Conservation (phyloP, 768 basidiomycete genomes). For the Collybia mongolica region DNA sequence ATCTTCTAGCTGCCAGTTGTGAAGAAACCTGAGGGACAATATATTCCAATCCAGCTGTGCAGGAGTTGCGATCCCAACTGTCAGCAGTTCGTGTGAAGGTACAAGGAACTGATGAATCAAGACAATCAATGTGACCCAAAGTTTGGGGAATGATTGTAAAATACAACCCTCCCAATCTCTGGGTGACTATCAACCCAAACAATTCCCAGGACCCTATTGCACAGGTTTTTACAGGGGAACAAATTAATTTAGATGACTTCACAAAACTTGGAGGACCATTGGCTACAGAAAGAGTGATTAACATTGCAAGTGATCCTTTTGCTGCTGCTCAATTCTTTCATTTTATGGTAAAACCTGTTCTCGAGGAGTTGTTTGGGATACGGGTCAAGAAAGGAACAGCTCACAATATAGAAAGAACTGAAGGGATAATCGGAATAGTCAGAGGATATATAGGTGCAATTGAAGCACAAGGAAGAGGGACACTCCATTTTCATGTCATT, state of each 20-base stretch:
- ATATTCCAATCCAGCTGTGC: slow-evolving; percentile 25
- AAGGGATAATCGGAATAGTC: slow-evolving; percentile 32
- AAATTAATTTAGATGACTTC: slow-evolving; percentile 43
- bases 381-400: slow-evolving; percentile 2
- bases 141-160: slow-evolving; percentile 33
- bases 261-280: slow-evolving; percentile 19
- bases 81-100: slow-evolving; percentile 20
- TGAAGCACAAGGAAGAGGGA: slow-evolving; percentile 40
- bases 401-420: slow-evolving; percentile 4
- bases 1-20: slow-evolving; percentile 28
- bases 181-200: slow-evolving; percentile 42
- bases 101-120: slow-evolving; percentile 30
- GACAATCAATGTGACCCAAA: slow-evolving; percentile 21
- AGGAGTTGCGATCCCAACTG: slow-evolving; percentile 21
- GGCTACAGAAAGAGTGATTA: slow-evolving; percentile 11
- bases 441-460: slow-evolving; percentile 34
- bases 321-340: slow-evolving; percentile 42
- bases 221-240: slow-evolving; percentile 38
- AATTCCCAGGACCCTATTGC: slow-evolving; percentile 43
- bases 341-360: slow-evolving; percentile 25
- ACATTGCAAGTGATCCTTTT: slow-evolving; percentile 37
- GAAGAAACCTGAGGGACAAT: slow-evolving; percentile 25
- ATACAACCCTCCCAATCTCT: slow-evolving; percentile 30
- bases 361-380: slow-evolving; percentile 29
- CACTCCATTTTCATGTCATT: slow-evolving; percentile 38